Percentiles rank a stretch among this genome's conserved stretches.
Conservation (phyloP, 805 yeast genomes). For the Komagataella ulmi region DNA sequence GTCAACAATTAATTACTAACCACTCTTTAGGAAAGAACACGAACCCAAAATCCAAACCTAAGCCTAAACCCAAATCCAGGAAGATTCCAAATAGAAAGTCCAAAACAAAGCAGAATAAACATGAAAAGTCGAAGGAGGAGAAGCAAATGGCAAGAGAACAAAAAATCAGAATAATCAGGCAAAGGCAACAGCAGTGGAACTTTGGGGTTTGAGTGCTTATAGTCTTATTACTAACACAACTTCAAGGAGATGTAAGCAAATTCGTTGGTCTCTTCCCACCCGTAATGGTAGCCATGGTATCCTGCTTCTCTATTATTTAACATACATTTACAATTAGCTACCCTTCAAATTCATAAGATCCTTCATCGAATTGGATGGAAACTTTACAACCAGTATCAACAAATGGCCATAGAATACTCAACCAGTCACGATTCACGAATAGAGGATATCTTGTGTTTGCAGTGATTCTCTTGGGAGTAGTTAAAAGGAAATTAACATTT, state of each 20-base stretch:
- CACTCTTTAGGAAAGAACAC: not conserved
- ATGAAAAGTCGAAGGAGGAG: not conserved
- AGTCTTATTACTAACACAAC: not conserved
- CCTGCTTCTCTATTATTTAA: not conserved
- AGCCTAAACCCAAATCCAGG: not conserved
- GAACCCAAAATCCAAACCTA: not conserved
- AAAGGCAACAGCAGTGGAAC: not conserved
- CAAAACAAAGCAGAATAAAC: not conserved
- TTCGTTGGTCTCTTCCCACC: not conserved
- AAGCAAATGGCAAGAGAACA: not conserved
- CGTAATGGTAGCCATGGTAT: not conserved
- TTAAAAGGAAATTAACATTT: not conserved
- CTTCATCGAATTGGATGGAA: not conserved
- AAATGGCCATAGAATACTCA: not conserved
- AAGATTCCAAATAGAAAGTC: not conserved
- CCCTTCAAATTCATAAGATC: not conserved
- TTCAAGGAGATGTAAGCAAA: not conserved
- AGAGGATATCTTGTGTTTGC: not conserved
- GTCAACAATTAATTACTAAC: not conserved
- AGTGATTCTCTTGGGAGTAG: not conserved
- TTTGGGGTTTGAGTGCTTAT: not conserved
- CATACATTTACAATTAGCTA: not conserved
- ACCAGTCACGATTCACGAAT: conserved; percentile 1
- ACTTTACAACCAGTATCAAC: conserved; percentile 1
- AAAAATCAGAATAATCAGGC: not conserved